These are phyloP conservation scores for Cutaneotrichosporon sp. DNA, from an alignment of 1,284 basidiomycete genomes.

Conservation along the genomic window DNA sequence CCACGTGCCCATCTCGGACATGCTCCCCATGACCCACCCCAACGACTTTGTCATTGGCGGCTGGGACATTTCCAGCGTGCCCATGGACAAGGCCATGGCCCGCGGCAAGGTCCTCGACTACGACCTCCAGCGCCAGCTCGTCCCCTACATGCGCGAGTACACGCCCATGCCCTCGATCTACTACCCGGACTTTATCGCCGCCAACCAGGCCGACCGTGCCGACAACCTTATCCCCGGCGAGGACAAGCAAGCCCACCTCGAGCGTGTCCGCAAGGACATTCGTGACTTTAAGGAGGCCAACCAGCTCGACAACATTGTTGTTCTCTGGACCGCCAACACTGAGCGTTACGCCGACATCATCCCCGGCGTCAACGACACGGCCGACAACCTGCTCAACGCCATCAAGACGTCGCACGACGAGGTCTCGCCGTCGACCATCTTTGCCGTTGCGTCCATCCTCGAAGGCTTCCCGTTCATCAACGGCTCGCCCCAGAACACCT, in stretches of 20 bases:
- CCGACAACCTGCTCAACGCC: constrained; percentile 75
- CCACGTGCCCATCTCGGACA: constrained; percentile 84
- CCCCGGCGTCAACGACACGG: constrained; percentile 91
- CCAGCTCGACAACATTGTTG: constrained; percentile 76
- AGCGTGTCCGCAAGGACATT: constrained; percentile 87
- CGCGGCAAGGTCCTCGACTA: constrained; percentile 93
- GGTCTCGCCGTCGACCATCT: constrained; percentile 90
- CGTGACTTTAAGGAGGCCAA: constrained; percentile 85
- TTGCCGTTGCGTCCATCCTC: constrained; percentile 92
- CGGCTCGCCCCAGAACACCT: constrained; percentile 98
- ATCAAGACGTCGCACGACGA: constrained; percentile 84
- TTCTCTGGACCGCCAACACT: constrained; percentile 99
- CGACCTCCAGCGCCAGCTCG: constrained; percentile 93
- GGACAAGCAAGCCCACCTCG: constrained; percentile 87
- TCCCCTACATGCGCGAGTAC: constrained; percentile 74
- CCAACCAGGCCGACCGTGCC: constrained; percentile 93
- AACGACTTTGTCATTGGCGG: constrained; percentile 97
- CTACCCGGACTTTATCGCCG: constrained; percentile 90
- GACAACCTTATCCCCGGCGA: constrained; percentile 74
- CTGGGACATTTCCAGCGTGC: constrained; percentile 88
- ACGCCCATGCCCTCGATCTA: constrained; percentile 91
- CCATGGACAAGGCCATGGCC: constrained; percentile 87
- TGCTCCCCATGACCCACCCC: constrained; percentile 97
- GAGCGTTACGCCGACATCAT: constrained; percentile 96
- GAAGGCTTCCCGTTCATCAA: constrained; percentile 95